Evolutionary conservation across 129 eudicot species (phyloP).

Genomic region (Saussurea involucrata): DNA sequence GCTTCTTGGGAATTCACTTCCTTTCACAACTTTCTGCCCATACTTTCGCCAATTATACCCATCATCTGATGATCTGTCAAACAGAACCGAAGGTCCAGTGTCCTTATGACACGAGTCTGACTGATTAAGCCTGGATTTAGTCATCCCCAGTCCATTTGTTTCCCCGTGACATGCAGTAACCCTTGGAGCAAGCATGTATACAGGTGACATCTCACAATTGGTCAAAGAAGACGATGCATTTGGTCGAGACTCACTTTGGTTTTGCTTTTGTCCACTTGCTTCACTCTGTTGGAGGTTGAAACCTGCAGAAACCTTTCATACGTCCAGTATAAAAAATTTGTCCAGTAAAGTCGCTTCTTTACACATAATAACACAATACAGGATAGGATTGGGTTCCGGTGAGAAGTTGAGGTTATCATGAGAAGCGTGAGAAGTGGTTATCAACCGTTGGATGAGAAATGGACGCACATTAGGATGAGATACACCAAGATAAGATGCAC

Average conservation of each 20-base stretch:
- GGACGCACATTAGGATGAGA: no score
- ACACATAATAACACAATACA: background rate
- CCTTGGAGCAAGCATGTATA: constrained; percentile 18
- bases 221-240: constrained; percentile 32
- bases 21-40: constrained; percentile 86
- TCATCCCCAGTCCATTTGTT: constrained; percentile 24
- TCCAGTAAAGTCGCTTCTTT: background rate
- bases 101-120: constrained; percentile 24
- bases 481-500: no score
- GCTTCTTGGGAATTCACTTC: constrained; percentile 87
- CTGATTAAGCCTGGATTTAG: constrained; percentile 1
- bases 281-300: constrained; percentile 34
- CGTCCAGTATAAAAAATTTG: background rate
- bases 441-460: no score
- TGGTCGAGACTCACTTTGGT: constrained; percentile 30
- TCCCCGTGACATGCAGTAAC: constrained; percentile 22
- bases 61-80: constrained; percentile 71
- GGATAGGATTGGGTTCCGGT: no score
- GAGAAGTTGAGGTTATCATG: no score
- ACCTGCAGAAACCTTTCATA: constrained; percentile 38
- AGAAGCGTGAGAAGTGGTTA: no score
- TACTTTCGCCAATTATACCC: constrained; percentile 89
- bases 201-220: constrained; percentile 25
- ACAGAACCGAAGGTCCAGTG: constrained; percentile 30
- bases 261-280: constrained; percentile 31